Percentiles rank a stretch among this genome's conserved stretches.
Evolutionary conservation across 345 rosid genomes (phyloP).

Genomic region (Brassica rapa): DNA sequence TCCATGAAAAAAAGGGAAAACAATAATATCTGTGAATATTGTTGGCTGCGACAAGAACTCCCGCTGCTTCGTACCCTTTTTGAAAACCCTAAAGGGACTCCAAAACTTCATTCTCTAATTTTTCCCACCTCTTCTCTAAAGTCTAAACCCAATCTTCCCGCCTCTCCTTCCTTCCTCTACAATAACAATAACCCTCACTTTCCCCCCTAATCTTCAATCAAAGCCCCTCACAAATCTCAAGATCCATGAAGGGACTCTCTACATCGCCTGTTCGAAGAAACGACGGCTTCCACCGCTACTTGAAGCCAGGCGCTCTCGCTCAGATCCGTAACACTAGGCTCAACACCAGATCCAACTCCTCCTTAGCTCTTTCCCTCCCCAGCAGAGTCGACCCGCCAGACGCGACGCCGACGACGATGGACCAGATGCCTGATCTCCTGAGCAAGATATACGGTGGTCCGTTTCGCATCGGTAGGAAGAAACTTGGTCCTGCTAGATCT

Average conservation of each 20-base stretch:
- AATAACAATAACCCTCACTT: not conserved
- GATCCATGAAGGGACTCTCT: conserved; percentile 40
- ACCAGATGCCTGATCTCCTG: conserved; percentile 47
- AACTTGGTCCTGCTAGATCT: conserved; percentile 54
- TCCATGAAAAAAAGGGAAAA: too few relatives aligned
- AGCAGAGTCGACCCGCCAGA: conserved; percentile 11
- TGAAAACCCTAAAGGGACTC: conserved; percentile 26
- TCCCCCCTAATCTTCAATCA: not conserved
- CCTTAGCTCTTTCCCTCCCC: not conserved
- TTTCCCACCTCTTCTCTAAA: conserved; percentile 43
- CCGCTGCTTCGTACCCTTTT: conserved; percentile 14
- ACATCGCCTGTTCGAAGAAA: conserved; percentile 37
- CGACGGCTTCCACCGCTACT: conserved; percentile 49
- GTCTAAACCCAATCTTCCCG: conserved; percentile 38
- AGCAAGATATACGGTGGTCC: conserved; percentile 49
- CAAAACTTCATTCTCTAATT: not conserved
- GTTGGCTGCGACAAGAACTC: not conserved
- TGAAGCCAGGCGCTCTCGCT: conserved; percentile 66
- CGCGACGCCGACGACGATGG: conserved; percentile 16
- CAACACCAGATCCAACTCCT: conserved; percentile 43
- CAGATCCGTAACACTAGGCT: conserved; percentile 58
- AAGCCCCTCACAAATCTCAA: not conserved
- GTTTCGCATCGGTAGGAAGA: conserved; percentile 51
- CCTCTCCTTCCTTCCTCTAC: conserved; percentile 32
- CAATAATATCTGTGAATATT: too few relatives aligned